A percentile compares a stretch with the other conserved stretches of the same genome.
These are phyloP conservation scores for Tillandsia leiboldiana DNA, from an alignment of 176 grass and related monocot genomes.

Conservation along the genomic window DNA sequence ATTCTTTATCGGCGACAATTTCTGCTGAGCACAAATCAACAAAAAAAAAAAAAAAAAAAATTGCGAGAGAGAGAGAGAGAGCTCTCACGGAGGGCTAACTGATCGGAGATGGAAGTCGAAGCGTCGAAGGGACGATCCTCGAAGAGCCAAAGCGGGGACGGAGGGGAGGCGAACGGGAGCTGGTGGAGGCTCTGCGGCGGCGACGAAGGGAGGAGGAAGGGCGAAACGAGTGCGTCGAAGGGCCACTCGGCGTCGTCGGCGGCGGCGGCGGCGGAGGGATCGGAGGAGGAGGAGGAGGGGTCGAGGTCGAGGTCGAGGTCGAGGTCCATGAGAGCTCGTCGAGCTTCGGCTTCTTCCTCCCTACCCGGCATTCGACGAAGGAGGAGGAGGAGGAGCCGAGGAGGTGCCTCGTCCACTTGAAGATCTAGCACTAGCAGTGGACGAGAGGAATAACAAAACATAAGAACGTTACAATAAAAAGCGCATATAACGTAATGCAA, in stretches of 20 bases:
- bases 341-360: neutral
- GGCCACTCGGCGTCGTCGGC: constrained; percentile 41
- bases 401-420: no score
- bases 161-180: neutral
- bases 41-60: neutral
- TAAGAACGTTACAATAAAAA: no score
- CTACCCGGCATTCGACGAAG: neutral
- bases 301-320: constrained; percentile 57
- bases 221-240: constrained; percentile 55
- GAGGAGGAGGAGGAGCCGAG: no score
- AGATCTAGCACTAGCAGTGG: no score
- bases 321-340: constrained; percentile 6
- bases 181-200: constrained; percentile 18
- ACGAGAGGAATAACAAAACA: no score
- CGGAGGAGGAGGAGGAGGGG: neutral
- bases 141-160: constrained; percentile 20
- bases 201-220: constrained; percentile 29
- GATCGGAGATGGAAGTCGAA: constrained; percentile 23
- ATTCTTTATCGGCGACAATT: neutral
- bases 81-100: neutral
- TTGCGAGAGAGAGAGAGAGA: neutral
- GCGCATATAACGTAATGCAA: no score
- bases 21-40: neutral
- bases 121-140: constrained; percentile 65
- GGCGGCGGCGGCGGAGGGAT: constrained; percentile 4